Percentiles rank a stretch among this genome's conserved stretches.
These are phyloP conservation scores for Podospora conica DNA, from an alignment of 495 filamentous ascomycete genomes.

Conservation along the genomic window DNA sequence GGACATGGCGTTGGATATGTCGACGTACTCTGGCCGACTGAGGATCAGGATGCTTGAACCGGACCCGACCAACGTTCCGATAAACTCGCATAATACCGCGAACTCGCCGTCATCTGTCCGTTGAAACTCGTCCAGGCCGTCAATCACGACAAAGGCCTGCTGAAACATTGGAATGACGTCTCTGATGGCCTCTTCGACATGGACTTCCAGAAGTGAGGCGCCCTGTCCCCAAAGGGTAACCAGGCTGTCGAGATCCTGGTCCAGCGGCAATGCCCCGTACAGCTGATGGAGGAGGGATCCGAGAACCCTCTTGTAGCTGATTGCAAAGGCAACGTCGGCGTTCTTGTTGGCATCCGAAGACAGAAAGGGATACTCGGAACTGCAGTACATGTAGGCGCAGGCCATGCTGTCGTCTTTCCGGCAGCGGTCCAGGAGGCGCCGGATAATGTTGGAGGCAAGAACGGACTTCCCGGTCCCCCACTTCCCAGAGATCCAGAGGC, in stretches of 20 bases:
- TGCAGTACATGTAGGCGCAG: neutral
- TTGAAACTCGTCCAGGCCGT: neutral
- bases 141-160: neutral
- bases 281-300: neutral
- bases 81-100: neutral
- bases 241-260: neutral
- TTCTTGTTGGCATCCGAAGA: neutral
- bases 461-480: neutral
- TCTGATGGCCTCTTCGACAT: neutral
- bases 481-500: neutral
- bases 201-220: neutral
- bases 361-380: neutral
- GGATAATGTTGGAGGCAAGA: neutral
- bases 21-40: neutral
- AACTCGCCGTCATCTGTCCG: neutral
- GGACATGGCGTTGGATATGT: neutral
- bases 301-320: neutral
- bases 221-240: neutral
- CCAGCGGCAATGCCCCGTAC: neutral
- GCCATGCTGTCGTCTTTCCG: neutral
- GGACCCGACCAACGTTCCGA: neutral
- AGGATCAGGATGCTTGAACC: neutral
- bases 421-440: neutral
- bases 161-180: neutral
- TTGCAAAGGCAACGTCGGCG: neutral